Percentiles rank a stretch among this genome's conserved stretches.
phyloP scores from a whole-genome alignment of 2,329 filamentous ascomycete genomes.

The Alternaria ventricosa region DNA sequence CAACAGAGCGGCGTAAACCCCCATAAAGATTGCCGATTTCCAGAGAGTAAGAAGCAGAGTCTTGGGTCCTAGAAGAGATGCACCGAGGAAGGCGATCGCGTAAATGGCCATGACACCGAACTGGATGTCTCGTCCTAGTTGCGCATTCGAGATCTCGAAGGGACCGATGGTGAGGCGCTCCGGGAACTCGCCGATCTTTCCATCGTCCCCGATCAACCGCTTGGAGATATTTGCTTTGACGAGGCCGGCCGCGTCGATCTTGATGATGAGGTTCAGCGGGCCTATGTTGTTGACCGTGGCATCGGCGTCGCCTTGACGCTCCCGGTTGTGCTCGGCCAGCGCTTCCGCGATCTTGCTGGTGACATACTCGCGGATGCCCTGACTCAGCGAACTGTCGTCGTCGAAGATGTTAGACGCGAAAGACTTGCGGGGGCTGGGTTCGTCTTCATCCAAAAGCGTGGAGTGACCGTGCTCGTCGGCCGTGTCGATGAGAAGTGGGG shows the following conservation, averaged over 20 bases:
- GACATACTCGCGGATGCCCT: conserved; percentile 13
- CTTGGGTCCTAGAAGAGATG: not conserved
- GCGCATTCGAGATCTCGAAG: not conserved
- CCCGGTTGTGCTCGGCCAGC: not conserved
- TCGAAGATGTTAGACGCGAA: conserved; percentile 4
- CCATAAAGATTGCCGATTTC: not conserved
- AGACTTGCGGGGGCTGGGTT: not conserved
- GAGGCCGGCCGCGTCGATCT: not conserved
- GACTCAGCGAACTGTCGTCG: not conserved
- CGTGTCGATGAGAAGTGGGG: not conserved
- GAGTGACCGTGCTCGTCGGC: not conserved
- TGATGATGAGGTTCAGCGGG: not conserved
- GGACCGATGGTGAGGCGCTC: not conserved
- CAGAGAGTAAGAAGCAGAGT: conserved; percentile 1
- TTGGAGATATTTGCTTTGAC: not conserved
- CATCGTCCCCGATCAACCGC: not conserved
- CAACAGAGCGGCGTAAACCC: not conserved
- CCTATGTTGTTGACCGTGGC: not conserved
- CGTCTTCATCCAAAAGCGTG: not conserved
- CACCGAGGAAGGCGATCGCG: not conserved
- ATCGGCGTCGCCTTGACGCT: not conserved
- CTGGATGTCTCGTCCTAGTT: not conserved
- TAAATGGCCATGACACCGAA: not conserved
- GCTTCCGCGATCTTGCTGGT: conserved; percentile 12
- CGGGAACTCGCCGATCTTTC: not conserved